A percentile compares a stretch with the other conserved stretches of the same genome.
phyloP scores from a whole-genome alignment of 371 early-diverging fungal species.

The Mortierella sp. region DNA sequence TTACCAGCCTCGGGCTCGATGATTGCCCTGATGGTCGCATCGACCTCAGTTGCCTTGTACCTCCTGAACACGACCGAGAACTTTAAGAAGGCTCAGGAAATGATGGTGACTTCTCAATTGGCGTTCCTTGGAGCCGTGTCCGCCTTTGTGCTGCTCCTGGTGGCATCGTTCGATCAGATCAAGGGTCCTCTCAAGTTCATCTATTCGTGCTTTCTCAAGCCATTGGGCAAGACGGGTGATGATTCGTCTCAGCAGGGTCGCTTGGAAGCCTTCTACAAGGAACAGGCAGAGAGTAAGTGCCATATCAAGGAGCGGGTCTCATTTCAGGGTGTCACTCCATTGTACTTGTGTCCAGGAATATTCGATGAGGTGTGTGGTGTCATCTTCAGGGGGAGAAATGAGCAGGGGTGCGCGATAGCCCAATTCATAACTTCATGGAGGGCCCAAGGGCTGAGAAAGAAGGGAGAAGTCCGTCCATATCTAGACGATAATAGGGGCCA shows the following conservation, averaged over 20 bases:
- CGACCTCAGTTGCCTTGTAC: slow-evolving; percentile 38
- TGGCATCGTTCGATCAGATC: slow-evolving; percentile 42
- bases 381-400: too few relatives aligned
- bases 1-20: slow-evolving; percentile 24
- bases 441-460: too few relatives aligned
- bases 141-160: slow-evolving; percentile 33
- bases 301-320: too few relatives aligned
- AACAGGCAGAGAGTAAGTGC: slow-evolving; percentile 74
- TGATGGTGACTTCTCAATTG: slow-evolving; percentile 44
- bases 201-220: slow-evolving; percentile 83
- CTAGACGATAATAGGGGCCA: too few relatives aligned
- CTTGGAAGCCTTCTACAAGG: slow-evolving; percentile 80
- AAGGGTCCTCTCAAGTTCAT: slow-evolving; percentile 65
- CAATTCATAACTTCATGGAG: too few relatives aligned
- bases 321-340: too few relatives aligned
- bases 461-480: too few relatives aligned
- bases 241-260: slow-evolving; percentile 59
- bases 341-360: too few relatives aligned
- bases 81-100: slow-evolving; percentile 45
- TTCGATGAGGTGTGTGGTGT: too few relatives aligned
- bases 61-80: slow-evolving; percentile 46
- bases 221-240: slow-evolving; percentile 68
- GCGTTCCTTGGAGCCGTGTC: slow-evolving; percentile 35
- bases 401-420: too few relatives aligned
- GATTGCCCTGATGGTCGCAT: slow-evolving; percentile 35